These are phyloP conservation scores for Fusarium longipes DNA, from an alignment of 2,329 filamentous ascomycete species.

Conservation along the genomic window DNA sequence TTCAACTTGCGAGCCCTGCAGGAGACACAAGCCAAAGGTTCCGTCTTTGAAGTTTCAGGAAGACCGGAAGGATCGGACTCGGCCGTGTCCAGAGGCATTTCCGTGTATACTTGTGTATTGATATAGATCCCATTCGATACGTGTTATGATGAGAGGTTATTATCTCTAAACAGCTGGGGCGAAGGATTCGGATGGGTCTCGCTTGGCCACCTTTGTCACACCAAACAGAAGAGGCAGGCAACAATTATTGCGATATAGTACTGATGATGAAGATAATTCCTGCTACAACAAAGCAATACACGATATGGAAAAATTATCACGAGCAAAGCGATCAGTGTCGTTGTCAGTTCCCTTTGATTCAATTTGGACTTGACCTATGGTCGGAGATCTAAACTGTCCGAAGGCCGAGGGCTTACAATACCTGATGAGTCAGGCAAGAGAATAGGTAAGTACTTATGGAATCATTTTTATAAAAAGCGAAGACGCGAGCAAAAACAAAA, in stretches of 20 bases:
- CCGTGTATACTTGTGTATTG: background rate
- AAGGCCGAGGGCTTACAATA: slow-evolving; percentile 41
- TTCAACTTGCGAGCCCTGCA: slow-evolving; percentile 87
- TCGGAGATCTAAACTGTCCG: slow-evolving; percentile 39
- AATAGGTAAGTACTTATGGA: background rate
- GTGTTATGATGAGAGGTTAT: background rate
- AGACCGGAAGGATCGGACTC: slow-evolving; percentile 39
- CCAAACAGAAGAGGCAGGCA: background rate
- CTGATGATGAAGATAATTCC: background rate
- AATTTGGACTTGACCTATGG: slow-evolving; percentile 3
- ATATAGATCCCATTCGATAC: slow-evolving; percentile 39
- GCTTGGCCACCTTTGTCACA: slow-evolving; percentile 1
- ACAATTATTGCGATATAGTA: slow-evolving; percentile 5
- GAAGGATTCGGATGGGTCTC: background rate
- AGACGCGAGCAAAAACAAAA: slow-evolving; percentile 24
- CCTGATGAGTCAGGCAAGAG: slow-evolving; percentile 37
- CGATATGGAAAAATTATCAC: slow-evolving; percentile 12
- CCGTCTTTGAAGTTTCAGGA: slow-evolving; percentile 43
- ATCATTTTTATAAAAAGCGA: slow-evolving; percentile 1
- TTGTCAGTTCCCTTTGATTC: slow-evolving; percentile 38
- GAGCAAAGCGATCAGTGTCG: slow-evolving; percentile 16
- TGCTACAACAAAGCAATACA: slow-evolving; percentile 25
- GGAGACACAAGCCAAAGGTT: slow-evolving; percentile 80
- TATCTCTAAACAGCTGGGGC: background rate
- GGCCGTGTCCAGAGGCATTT: slow-evolving; percentile 40